Evolutionary conservation across 192 early-diverging fungal species (phyloP).

Genomic region (Linnemannia elongata): DNA sequence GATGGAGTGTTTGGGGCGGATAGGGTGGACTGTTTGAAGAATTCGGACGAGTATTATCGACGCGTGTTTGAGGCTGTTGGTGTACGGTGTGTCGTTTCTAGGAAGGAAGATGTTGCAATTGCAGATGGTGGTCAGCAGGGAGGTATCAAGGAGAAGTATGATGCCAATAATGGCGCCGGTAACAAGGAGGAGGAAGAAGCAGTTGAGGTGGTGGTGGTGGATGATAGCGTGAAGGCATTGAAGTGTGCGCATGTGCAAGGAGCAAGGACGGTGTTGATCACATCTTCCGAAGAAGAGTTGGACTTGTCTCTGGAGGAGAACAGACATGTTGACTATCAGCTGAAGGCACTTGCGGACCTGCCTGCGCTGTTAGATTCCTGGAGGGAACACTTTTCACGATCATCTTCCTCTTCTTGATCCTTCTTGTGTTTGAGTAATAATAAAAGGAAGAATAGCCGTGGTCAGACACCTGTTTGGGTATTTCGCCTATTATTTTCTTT

Average conservation of each 20-base stretch:
- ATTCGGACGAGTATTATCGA: conserved; percentile 19
- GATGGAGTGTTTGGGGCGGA: conserved; percentile 38
- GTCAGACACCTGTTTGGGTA: neutral
- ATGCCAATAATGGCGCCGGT: neutral
- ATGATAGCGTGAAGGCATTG: conserved; percentile 42
- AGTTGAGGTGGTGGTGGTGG: conserved; percentile 45
- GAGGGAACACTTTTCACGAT: conserved; percentile 16
- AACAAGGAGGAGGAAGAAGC: neutral
- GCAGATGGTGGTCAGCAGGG: neutral
- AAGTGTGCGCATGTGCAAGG: conserved; percentile 30
- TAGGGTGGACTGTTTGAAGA: conserved; percentile 40
- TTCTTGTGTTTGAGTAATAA: neutral
- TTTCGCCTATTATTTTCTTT: neutral
- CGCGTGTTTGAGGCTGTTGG: conserved; percentile 31
- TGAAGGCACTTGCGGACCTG: conserved; percentile 29
- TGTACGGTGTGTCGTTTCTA: conserved; percentile 5
- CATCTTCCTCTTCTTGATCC: no score
- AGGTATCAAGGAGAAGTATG: neutral
- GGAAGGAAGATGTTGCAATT: neutral
- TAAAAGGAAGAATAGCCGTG: neutral
- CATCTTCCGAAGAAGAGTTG: conserved; percentile 6
- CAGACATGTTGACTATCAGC: conserved; percentile 34
- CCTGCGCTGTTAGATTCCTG: conserved; percentile 38
- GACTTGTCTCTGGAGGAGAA: conserved; percentile 24
- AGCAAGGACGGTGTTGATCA: conserved; percentile 44